phyloP scores from a whole-genome alignment of 176 grass and related monocot genomes.

The Coix lacrymajobi region DNA sequence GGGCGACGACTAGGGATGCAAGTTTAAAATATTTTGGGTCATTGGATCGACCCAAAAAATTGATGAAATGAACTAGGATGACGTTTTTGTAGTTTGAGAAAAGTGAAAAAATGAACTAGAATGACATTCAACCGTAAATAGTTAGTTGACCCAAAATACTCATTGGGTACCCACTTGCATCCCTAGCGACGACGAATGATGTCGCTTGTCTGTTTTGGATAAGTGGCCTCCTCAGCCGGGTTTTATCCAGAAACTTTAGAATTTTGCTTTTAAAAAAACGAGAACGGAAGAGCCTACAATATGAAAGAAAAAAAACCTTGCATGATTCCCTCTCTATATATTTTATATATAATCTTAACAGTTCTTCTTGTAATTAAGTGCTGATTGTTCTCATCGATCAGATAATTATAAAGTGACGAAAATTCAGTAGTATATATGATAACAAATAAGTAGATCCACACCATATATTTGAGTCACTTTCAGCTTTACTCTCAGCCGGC shows the following conservation, averaged over 20 bases:
- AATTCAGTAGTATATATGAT: not conserved
- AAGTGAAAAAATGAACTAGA: too few relatives aligned
- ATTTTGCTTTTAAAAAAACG: not conserved
- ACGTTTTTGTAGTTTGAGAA: too few relatives aligned
- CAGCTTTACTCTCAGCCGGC: not conserved
- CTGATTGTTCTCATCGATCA: not conserved
- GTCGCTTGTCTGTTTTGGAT: not conserved
- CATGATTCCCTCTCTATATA: not conserved
- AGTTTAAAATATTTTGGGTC: too few relatives aligned
- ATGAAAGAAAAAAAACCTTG: not conserved
- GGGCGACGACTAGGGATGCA: too few relatives aligned
- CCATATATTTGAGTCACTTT: not conserved
- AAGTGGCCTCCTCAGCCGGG: not conserved
- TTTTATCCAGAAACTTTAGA: not conserved
- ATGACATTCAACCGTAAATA: too few relatives aligned
- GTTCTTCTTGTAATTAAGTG: not conserved
- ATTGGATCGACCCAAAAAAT: too few relatives aligned
- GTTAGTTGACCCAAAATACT: too few relatives aligned
- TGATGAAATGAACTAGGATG: too few relatives aligned
- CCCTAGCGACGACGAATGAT: too few relatives aligned
- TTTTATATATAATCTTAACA: not conserved
- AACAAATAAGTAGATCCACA: not conserved
- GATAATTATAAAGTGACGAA: not conserved
- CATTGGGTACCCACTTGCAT: too few relatives aligned
- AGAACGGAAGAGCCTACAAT: not conserved